Evolutionary conservation across 768 basidiomycete species (phyloP).

Genomic region (Paxillus rubicundulus): DNA sequence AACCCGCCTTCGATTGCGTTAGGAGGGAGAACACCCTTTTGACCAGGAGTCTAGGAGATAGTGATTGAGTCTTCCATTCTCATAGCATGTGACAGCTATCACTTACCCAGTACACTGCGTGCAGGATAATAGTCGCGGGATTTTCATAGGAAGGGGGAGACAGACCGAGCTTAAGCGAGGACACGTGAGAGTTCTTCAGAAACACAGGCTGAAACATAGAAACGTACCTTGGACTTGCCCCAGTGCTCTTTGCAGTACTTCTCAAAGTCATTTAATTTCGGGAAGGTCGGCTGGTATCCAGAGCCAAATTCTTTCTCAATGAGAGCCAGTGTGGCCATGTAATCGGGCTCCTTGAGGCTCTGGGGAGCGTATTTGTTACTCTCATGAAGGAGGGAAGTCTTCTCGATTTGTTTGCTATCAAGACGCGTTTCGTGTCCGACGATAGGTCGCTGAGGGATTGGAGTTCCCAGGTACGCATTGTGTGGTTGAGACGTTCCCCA

Average conservation of each 20-base stretch:
- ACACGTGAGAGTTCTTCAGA: neutral
- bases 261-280: conserved; percentile 2
- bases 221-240: neutral
- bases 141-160: neutral
- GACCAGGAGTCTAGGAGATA: neutral
- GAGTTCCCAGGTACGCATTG: conserved; percentile 2
- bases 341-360: neutral
- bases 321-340: neutral
- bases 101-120: neutral
- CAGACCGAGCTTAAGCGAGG: neutral
- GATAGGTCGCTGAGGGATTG: neutral
- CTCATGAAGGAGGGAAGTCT: neutral
- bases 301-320: neutral
- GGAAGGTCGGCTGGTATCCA: neutral
- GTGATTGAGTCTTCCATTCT: neutral
- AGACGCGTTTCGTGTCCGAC: conserved; percentile 6
- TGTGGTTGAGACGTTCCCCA: conserved; percentile 6
- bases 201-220: neutral
- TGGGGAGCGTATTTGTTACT: conserved; percentile 3
- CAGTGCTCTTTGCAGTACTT: neutral
- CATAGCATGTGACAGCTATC: neutral
- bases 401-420: neutral
- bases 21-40: neutral
- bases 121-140: neutral
- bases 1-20: neutral